Conservation (phyloP, 768 basidiomycete genomes). For the Omphalotus guepiniiformis region DNA sequence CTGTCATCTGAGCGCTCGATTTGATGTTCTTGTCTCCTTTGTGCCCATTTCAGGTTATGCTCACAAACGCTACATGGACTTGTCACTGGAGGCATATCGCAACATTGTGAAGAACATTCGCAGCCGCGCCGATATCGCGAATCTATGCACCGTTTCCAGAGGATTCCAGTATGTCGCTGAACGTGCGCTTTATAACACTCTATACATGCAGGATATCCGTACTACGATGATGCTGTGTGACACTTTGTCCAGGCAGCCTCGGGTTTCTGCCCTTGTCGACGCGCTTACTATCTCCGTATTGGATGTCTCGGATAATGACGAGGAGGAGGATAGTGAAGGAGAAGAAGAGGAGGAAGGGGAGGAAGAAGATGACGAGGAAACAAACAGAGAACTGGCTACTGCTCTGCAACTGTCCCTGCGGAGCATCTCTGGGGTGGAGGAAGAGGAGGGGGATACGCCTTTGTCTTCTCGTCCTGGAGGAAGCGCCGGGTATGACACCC, state of each 20-base stretch:
- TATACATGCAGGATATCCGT: conserved; percentile 39
- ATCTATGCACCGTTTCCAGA: conserved; percentile 56
- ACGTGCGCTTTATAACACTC: conserved; percentile 54
- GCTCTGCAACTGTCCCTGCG: neutral
- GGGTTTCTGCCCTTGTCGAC: conserved; percentile 49
- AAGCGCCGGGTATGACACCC: no score
- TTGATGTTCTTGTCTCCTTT: neutral
- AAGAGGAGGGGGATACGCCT: neutral
- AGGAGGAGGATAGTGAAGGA: conserved; percentile 26
- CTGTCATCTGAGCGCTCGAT: neutral
- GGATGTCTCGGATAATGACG: conserved; percentile 26
- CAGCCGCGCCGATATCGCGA: conserved; percentile 49
- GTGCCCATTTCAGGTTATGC: neutral
- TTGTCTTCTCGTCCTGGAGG: neutral
- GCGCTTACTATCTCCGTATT: conserved; percentile 49
- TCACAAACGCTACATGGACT: conserved; percentile 40
- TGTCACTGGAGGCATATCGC: conserved; percentile 56
- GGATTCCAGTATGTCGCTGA: conserved; percentile 52
- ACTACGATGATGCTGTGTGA: conserved; percentile 41
- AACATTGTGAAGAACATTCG: conserved; percentile 50
- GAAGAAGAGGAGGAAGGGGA: conserved; percentile 18
- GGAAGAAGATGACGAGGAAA: conserved; percentile 8
- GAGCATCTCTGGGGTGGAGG: neutral
- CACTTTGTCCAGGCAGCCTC: conserved; percentile 40
- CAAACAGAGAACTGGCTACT: neutral